phyloP scores from a whole-genome alignment of 2,329 filamentous ascomycete genomes.

The Colletotrichum sublineola region DNA sequence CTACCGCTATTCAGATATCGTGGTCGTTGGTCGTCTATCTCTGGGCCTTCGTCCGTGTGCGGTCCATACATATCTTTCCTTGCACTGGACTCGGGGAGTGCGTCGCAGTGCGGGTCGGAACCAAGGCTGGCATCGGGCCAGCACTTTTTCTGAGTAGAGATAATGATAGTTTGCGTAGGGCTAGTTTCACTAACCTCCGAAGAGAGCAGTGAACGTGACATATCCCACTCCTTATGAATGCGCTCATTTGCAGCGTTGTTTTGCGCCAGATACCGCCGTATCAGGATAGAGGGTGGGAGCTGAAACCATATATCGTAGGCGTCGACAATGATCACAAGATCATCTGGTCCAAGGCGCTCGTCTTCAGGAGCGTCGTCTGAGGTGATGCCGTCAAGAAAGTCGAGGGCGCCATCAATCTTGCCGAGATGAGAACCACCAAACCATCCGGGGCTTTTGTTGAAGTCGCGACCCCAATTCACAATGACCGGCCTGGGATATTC shows the following conservation, averaged over 20 bases:
- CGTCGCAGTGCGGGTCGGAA: slow-evolving; percentile 45
- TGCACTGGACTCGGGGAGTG: slow-evolving; percentile 45
- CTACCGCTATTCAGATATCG: slow-evolving; percentile 50
- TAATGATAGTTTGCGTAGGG: slow-evolving; percentile 46
- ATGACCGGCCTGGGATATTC: slow-evolving; percentile 49
- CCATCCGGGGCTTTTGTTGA: slow-evolving; percentile 32
- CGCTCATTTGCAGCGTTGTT: slow-evolving; percentile 52
- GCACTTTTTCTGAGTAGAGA: slow-evolving; percentile 46
- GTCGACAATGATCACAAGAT: slow-evolving; percentile 54
- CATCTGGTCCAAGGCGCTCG: slow-evolving; percentile 44
- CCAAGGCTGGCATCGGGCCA: slow-evolving; percentile 42
- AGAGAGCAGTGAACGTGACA: background rate
- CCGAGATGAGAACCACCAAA: slow-evolving; percentile 48
- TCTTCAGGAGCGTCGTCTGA: slow-evolving; percentile 28
- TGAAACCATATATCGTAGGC: slow-evolving; percentile 57
- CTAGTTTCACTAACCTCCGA: slow-evolving; percentile 3
- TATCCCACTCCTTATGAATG: slow-evolving; percentile 46
- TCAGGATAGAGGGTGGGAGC: slow-evolving; percentile 53
- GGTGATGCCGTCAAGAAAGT: slow-evolving; percentile 45
- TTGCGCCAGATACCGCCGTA: slow-evolving; percentile 52
- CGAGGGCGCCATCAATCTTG: slow-evolving; percentile 47
- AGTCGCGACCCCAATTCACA: slow-evolving; percentile 47
- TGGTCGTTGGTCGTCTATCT: slow-evolving; percentile 45
- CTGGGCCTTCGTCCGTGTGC: slow-evolving; percentile 42
- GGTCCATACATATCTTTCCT: slow-evolving; percentile 45